A percentile compares a stretch with the other conserved stretches of the same genome.
phyloP scores from a whole-genome alignment of 768 basidiomycete genomes.

The Strobilomyces confusus region DNA sequence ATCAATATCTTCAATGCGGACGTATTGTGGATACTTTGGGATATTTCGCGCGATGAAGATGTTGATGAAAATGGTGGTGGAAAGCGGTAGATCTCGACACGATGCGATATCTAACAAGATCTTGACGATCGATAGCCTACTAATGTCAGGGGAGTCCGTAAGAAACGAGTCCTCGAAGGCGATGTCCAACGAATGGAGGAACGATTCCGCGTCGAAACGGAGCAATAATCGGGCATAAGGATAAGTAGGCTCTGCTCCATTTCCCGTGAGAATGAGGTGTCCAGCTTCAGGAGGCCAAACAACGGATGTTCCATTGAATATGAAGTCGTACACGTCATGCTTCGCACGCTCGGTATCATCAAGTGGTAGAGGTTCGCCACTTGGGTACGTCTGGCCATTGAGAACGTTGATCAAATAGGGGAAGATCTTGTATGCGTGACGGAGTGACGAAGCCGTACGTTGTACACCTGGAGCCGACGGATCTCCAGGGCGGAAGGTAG shows the following conservation, averaged over 20 bases:
- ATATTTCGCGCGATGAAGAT: slow-evolving; percentile 97
- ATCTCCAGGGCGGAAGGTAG: slow-evolving; percentile 2
- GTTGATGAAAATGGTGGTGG: slow-evolving; percentile 79
- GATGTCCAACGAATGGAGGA: slow-evolving; percentile 89
- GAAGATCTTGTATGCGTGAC: slow-evolving; percentile 89
- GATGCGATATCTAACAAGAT: slow-evolving; percentile 78
- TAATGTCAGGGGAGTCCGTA: slow-evolving; percentile 63
- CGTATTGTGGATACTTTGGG: slow-evolving; percentile 91
- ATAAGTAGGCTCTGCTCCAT: slow-evolving; percentile 76
- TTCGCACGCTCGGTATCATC: slow-evolving; percentile 70
- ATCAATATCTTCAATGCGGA: slow-evolving; percentile 42
- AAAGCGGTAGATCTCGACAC: slow-evolving; percentile 45
- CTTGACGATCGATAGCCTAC: slow-evolving; percentile 77
- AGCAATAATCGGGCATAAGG: slow-evolving; percentile 85
- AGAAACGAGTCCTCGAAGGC: slow-evolving; percentile 93
- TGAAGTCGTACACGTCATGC: slow-evolving; percentile 69
- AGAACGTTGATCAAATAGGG: slow-evolving; percentile 80
- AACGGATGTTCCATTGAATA: slow-evolving; percentile 79
- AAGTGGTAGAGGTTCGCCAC: slow-evolving; percentile 62
- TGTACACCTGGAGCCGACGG: slow-evolving; percentile 8
- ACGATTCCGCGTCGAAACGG: slow-evolving; percentile 88
- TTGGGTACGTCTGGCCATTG: slow-evolving; percentile 84
- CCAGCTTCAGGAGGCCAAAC: slow-evolving; percentile 79
- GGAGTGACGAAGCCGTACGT: slow-evolving; percentile 30
- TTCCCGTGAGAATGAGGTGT: slow-evolving; percentile 69